phyloP scores from a whole-genome alignment of 176 grass and related monocot species.

The Bothriochloa decipiens region DNA sequence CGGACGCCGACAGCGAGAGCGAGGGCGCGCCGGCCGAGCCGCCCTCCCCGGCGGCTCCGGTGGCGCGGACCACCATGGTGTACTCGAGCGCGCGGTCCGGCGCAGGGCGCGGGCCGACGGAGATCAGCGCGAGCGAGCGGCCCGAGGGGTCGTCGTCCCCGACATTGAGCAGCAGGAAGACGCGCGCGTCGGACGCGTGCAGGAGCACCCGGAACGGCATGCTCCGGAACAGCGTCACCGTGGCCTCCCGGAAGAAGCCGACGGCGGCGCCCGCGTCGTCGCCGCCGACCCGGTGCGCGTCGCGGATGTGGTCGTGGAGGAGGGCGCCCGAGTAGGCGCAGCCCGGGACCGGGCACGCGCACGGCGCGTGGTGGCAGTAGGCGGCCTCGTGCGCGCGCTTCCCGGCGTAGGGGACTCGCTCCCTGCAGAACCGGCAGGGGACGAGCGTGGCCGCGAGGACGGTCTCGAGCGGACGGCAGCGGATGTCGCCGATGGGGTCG shows the following conservation, averaged over 20 bases:
- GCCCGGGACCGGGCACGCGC: background rate
- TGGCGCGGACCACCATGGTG: background rate
- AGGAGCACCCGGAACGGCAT: background rate
- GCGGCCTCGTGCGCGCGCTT: background rate
- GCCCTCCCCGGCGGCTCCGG: no score
- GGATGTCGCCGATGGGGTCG: background rate
- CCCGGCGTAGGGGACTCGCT: background rate
- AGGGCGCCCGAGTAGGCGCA: background rate
- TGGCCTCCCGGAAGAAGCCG: background rate
- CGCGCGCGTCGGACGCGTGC: background rate
- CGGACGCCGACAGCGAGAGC: no score
- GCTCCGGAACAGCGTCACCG: background rate
- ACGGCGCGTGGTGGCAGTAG: background rate
- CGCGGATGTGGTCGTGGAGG: constrained; percentile 5
- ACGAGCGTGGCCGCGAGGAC: background rate
- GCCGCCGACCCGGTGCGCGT: background rate
- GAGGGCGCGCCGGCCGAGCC: no score
- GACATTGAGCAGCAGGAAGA: constrained; percentile 23
- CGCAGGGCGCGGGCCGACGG: background rate
- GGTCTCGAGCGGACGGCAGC: background rate
- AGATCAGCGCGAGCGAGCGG: background rate
- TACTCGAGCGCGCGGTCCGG: background rate
- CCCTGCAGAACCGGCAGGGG: background rate
- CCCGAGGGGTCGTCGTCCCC: background rate
- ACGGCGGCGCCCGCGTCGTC: background rate